phyloP scores from a whole-genome alignment of 2,329 filamentous ascomycete genomes.

The Raffaelea arxii region DNA sequence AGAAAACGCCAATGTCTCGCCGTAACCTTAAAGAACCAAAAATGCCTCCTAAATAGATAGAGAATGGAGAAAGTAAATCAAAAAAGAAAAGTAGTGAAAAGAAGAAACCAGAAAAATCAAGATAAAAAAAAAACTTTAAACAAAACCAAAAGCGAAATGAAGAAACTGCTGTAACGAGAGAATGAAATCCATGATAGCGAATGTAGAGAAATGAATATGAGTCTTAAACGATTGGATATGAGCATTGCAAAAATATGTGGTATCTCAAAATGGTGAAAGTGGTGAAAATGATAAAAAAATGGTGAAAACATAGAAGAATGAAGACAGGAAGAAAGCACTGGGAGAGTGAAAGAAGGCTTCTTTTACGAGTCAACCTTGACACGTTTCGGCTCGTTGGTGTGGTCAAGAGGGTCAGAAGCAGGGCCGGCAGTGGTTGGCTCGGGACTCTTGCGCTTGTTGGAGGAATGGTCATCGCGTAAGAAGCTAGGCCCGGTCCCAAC shows the following conservation, averaged over 20 bases:
- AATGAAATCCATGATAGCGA: not conserved
- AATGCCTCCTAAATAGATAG: too few species aligned
- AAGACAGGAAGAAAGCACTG: too few species aligned
- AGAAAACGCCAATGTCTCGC: too few species aligned
- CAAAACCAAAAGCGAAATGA: not conserved
- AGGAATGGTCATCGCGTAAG: constrained; percentile 40
- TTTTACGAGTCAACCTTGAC: constrained; percentile 37
- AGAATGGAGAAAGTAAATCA: not conserved
- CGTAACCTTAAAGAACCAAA: too few species aligned
- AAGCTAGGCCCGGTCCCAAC: constrained; percentile 54
- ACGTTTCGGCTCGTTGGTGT: constrained; percentile 40
- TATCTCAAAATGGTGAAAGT: constrained; percentile 3
- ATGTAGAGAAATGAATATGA: not conserved
- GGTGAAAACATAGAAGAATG: not conserved
- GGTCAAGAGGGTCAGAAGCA: constrained; percentile 30
- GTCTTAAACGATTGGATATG: not conserved
- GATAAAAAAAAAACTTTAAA: not conserved
- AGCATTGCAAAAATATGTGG: not conserved
- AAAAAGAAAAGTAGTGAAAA: not conserved
- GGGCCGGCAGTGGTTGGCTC: constrained; percentile 35
- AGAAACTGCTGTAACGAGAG: not conserved
- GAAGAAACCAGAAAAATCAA: not conserved
- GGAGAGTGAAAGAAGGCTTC: not conserved
- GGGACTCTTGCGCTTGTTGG: constrained; percentile 47
- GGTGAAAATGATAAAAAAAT: not conserved